These are phyloP conservation scores for Phylloporus arenicola DNA, from an alignment of 768 basidiomycete genomes.

Conservation along the genomic window DNA sequence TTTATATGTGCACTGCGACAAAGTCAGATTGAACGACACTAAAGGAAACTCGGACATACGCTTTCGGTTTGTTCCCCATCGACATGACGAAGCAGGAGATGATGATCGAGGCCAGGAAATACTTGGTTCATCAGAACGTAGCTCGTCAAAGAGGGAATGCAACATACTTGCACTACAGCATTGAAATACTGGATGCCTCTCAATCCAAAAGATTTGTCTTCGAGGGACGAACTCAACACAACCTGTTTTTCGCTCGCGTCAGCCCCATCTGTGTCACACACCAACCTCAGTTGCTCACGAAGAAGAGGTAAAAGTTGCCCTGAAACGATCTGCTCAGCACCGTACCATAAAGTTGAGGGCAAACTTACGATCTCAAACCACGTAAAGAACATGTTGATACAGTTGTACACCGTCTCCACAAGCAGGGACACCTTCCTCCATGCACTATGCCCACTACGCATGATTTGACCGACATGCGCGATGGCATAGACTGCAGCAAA, in stretches of 20 bases:
- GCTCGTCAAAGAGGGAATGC: neutral
- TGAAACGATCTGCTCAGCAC: conserved; percentile 24
- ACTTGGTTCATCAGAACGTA: conserved; percentile 39
- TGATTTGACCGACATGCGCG: conserved; percentile 51
- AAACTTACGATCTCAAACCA: conserved; percentile 86
- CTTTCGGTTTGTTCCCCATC: conserved; percentile 91
- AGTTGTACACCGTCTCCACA: conserved; percentile 81
- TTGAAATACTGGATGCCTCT: conserved; percentile 68
- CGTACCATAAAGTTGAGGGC: neutral
- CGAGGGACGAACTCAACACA: conserved; percentile 83
- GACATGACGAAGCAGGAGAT: conserved; percentile 90
- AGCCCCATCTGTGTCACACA: neutral
- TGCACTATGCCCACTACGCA: conserved; percentile 55
- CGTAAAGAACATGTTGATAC: conserved; percentile 80
- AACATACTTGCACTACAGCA: conserved; percentile 60
- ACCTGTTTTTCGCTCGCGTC: conserved; percentile 41
- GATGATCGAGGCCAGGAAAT: conserved; percentile 76
- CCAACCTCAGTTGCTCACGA: conserved; percentile 46
- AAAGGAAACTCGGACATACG: conserved; percentile 38
- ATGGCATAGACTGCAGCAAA: conserved; percentile 94
- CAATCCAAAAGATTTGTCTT: conserved; percentile 64
- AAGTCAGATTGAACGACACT: conserved; percentile 2
- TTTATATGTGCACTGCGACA: conserved; percentile 39
- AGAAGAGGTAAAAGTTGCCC: conserved; percentile 96
- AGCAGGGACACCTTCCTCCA: conserved; percentile 69